phyloP scores from a whole-genome alignment of 306 rosid genomes.

The Comarum palustre region DNA sequence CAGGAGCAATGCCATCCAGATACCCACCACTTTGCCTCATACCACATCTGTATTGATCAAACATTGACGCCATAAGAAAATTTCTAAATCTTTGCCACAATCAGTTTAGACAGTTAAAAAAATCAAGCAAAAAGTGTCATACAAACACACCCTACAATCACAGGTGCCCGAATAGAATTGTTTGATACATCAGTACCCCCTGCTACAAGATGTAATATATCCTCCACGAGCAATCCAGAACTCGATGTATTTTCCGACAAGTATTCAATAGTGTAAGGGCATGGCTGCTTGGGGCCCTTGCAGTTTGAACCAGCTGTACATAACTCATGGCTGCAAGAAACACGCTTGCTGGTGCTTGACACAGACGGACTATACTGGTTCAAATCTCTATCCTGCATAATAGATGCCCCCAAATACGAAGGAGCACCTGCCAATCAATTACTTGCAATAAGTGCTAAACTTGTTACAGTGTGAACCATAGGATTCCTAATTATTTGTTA shows the following conservation, averaged over 20 bases:
- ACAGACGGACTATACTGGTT: conserved; percentile 76
- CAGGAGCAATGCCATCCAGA: conserved; percentile 89
- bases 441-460: conserved; percentile 84
- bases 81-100: background rate
- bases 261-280: conserved; percentile 64
- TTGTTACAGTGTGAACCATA: conserved; percentile 24
- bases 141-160: conserved; percentile 67
- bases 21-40: conserved; percentile 95
- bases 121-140: conserved; percentile 17
- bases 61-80: conserved; percentile 19
- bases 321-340: conserved; percentile 71
- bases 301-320: conserved; percentile 67
- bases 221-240: conserved; percentile 89
- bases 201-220: conserved; percentile 69
- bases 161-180: conserved; percentile 64
- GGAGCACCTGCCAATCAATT: conserved; percentile 99
- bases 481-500: background rate
- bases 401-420: conserved; percentile 88
- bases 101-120: background rate
- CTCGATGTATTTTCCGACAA: conserved; percentile 74
- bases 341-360: conserved; percentile 72
- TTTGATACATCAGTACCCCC: conserved; percentile 39
- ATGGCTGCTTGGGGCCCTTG: conserved; percentile 63
- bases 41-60: conserved; percentile 68
- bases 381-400: conserved; percentile 98